phyloP scores from a whole-genome alignment of 1,139 yeast genomes.

The Blastobotrys malaysiensis region DNA sequence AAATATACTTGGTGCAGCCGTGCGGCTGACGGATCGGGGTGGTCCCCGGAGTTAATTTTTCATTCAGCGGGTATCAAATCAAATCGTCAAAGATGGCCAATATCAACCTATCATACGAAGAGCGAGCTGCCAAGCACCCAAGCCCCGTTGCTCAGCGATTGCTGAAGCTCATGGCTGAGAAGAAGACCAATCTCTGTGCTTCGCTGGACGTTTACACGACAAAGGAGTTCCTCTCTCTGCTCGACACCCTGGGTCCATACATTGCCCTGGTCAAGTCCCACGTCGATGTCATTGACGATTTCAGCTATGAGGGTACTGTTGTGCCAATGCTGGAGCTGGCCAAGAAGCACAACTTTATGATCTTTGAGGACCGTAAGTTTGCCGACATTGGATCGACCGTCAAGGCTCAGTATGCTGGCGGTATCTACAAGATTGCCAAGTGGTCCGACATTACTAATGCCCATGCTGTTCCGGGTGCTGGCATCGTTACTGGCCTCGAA shows the following conservation, averaged over 20 bases:
- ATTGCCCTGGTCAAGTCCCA: conserved; percentile 93
- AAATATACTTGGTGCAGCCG: background rate
- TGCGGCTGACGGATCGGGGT: no score
- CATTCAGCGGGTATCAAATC: background rate
- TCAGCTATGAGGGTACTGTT: conserved; percentile 72
- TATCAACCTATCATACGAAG: conserved; percentile 44
- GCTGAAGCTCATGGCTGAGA: conserved; percentile 66
- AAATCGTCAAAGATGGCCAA: conserved; percentile 10
- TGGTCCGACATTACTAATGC: conserved; percentile 99
- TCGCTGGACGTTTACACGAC: conserved; percentile 90
- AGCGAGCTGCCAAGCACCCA: conserved; percentile 64
- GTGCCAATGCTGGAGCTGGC: conserved; percentile 66
- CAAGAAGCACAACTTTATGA: conserved; percentile 72
- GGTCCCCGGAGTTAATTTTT: background rate
- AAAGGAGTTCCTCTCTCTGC: conserved; percentile 59
- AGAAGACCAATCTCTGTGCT: conserved; percentile 88
- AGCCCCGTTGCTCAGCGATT: conserved; percentile 79
- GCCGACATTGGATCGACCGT: conserved; percentile 99
- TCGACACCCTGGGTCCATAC: conserved; percentile 82
- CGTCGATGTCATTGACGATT: conserved; percentile 87
- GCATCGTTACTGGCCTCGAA: conserved; percentile 82
- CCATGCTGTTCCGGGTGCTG: conserved; percentile 94
- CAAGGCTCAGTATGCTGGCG: conserved; percentile 86
- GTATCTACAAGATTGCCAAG: conserved; percentile 78
- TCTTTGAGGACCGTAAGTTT: conserved; percentile 94